Evolutionary conservation across 176 grass and related monocot genomes (phyloP).

Genomic region (Oryza coarctata): DNA sequence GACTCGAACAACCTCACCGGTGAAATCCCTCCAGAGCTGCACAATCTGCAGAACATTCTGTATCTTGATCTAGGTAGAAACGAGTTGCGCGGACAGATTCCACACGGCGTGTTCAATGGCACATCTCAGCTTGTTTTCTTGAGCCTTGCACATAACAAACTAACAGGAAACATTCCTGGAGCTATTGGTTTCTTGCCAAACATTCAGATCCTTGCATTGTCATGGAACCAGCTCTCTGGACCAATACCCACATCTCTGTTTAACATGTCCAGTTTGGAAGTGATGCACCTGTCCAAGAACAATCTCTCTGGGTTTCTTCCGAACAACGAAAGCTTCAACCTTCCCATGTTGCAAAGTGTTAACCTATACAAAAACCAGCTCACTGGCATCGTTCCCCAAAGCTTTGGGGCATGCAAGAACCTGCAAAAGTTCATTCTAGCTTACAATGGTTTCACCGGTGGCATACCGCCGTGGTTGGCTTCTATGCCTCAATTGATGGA

Average conservation of each 20-base stretch:
- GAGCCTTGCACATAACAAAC: conserved; percentile 7
- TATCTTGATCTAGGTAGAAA: not conserved
- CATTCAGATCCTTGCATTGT: not conserved
- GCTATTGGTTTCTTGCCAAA: not conserved
- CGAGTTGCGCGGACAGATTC: not conserved
- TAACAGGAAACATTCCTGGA: conserved; percentile 24
- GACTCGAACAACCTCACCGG: conserved; percentile 33
- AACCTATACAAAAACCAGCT: not conserved
- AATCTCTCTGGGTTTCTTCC: conserved; percentile 6
- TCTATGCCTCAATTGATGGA: not conserved
- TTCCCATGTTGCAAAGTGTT: conserved; percentile 13
- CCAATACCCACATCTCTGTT: conserved; percentile 19
- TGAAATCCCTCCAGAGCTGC: conserved; percentile 17
- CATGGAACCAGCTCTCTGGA: conserved; percentile 15
- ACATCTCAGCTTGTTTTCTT: conserved; percentile 2
- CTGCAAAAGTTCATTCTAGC: not conserved
- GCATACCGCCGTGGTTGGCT: conserved; percentile 23
- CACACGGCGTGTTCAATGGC: conserved; percentile 10
- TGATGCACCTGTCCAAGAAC: conserved; percentile 12
- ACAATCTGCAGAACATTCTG: not conserved
- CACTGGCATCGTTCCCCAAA: not conserved
- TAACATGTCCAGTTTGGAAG: conserved; percentile 23
- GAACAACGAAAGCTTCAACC: conserved; percentile 27
- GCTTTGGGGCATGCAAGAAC: conserved; percentile 8
- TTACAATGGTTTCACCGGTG: conserved; percentile 37